Evolutionary conservation across 768 basidiomycete species (phyloP), one percentile per base, ranked within the genome.

Genomic region (Mycena leptocephala): DNA sequence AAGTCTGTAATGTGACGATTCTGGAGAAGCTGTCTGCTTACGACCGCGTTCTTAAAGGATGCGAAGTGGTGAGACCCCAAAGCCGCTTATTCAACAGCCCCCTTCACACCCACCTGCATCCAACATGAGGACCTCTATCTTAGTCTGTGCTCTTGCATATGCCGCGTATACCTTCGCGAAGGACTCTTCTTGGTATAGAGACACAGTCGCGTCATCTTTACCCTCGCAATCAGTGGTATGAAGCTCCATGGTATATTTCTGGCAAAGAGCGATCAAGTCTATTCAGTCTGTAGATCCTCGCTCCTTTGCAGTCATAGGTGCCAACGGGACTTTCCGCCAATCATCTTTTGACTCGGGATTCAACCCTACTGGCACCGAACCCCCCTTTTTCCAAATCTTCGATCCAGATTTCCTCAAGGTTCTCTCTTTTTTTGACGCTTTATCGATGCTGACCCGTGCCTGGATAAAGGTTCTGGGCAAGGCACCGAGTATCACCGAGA

Each of bases 321-420:
- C 85, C 20, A 87, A 86, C 84, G 87, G 70, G 32, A 74, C 84
- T 3, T 89, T 88, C 79, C 86, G 88, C 26, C 80, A 84, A 11
- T 78, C 80, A 30, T 79, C 88, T 14, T 88, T 87, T 46, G 83
- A 80, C 33, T 79, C 86, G 16, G 86, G 88, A 59, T 91, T 92
- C 84, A 92, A 93, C 78, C 94, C 93, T 2, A 93, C 92, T 22
- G 89, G 90, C 79, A 87, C 88, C 43, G 89, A 90, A 77, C 68
- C 70, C 48, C 78, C 75, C 14, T 72, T 76, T 75, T 72, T 74
- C 59, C 88, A 89, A 76, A 84, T 90, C 69, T 88, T 89, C 71
- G 84, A 90, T 74, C 61, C 68, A n/a, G 79, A 83, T n/a, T 95
- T 96, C 83, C 84, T 93, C 55, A 70, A 82, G 9, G 85, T 95